These are phyloP conservation scores for Pseudocercospora eumusae DNA, from an alignment of 2,329 filamentous ascomycete species.

Conservation along the genomic window DNA sequence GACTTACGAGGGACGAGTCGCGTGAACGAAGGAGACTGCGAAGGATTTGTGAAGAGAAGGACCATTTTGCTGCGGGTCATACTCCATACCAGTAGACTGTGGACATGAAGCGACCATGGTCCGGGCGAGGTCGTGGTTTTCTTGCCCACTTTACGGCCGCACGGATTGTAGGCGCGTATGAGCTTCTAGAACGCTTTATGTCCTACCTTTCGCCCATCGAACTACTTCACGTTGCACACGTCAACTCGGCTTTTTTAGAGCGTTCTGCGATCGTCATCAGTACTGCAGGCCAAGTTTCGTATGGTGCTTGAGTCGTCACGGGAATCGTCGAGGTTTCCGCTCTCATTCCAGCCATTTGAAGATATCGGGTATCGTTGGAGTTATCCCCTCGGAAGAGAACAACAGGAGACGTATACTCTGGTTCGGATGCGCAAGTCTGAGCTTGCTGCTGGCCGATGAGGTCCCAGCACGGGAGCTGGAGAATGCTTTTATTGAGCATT, in stretches of 20 bases:
- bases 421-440: neutral
- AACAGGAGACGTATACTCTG: neutral
- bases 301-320: neutral
- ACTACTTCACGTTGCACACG: neutral
- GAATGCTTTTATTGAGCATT: neutral
- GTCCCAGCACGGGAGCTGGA: neutral
- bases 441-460: neutral
- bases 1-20: neutral
- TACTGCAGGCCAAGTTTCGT: neutral
- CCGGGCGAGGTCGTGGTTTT: neutral
- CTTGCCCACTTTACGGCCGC: neutral
- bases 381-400: neutral
- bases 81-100: neutral
- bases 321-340: neutral
- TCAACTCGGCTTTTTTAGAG: neutral
- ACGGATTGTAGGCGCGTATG: neutral
- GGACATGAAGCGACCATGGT: neutral
- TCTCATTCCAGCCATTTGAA: neutral
- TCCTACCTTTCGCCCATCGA: conserved; percentile 1
- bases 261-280: neutral
- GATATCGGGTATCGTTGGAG: neutral
- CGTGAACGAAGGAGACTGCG: neutral
- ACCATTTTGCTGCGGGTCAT: neutral
- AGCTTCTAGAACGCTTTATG: neutral
- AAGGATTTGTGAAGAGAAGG: neutral